These are phyloP conservation scores for Chaetomium sp. DNA, from an alignment of 2,329 filamentous ascomycete species.

Conservation along the genomic window DNA sequence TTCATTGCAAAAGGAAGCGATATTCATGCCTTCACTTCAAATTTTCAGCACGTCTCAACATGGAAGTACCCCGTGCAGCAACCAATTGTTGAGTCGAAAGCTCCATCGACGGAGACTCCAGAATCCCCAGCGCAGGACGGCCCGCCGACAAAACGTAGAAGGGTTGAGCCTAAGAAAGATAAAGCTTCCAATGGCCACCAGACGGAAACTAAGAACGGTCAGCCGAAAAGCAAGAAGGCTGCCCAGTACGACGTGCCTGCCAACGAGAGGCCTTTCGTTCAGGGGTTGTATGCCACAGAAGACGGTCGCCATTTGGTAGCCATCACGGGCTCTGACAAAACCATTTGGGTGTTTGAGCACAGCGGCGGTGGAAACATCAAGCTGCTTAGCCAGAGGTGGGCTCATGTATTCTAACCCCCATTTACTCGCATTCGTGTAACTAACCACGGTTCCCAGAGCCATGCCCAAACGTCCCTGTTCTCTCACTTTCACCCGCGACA, in stretches of 20 bases:
- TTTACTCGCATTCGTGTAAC: not conserved
- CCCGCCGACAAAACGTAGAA: conserved; percentile 27
- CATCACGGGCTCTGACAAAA: conserved; percentile 88
- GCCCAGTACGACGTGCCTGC: conserved; percentile 27
- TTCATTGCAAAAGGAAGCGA: conserved; percentile 68
- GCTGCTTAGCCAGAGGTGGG: conserved; percentile 66
- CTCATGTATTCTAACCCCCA: not conserved
- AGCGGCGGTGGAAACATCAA: conserved; percentile 53
- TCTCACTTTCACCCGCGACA: conserved; percentile 62
- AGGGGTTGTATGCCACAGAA: conserved; percentile 57
- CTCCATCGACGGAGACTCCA: conserved; percentile 18
- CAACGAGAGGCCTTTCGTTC: conserved; percentile 58
- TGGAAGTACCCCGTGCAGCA: conserved; percentile 48
- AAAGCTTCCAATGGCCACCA: conserved; percentile 8
- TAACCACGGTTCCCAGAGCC: conserved; percentile 39
- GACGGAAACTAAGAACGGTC: conserved; percentile 28
- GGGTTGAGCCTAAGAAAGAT: conserved; percentile 19
- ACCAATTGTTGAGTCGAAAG: conserved; percentile 31
- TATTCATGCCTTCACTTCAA: conserved; percentile 60
- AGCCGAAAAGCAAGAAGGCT: conserved; percentile 33
- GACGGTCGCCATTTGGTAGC: conserved; percentile 65
- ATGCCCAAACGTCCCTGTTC: conserved; percentile 90
- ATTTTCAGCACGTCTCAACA: conserved; percentile 53
- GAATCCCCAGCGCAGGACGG: conserved; percentile 24
- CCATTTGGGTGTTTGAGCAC: conserved; percentile 72